Conservation (phyloP, 2,329 filamentous ascomycete species). For the Ophiostoma sp. region DNA sequence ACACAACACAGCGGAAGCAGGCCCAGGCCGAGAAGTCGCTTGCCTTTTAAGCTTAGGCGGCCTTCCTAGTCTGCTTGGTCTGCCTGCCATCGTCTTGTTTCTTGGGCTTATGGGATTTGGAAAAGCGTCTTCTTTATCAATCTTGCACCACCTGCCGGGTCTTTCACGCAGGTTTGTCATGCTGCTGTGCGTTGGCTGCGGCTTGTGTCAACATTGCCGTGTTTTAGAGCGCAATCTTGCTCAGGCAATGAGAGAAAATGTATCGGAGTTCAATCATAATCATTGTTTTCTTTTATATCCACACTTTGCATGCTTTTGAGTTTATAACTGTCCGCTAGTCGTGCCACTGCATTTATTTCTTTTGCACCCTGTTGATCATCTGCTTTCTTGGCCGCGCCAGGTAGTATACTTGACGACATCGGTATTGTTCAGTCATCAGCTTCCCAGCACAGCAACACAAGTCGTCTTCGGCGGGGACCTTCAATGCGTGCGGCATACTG, state of each 20-base stretch:
- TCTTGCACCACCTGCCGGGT: too few species aligned
- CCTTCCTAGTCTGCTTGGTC: neutral
- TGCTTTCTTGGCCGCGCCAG: too few species aligned
- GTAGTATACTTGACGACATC: too few species aligned
- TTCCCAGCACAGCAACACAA: too few species aligned
- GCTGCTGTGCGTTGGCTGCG: too few species aligned
- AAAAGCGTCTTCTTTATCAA: neutral
- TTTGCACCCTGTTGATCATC: too few species aligned
- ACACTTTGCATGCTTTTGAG: neutral
- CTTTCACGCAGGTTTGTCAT: too few species aligned
- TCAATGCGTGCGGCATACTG: neutral
- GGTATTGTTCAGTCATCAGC: too few species aligned
- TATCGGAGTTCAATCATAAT: neutral
- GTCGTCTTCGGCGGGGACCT: too few species aligned
- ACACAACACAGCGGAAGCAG: slow-evolving; percentile 15
- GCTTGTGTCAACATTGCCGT: neutral
- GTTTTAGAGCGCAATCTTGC: neutral
- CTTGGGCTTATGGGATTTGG: neutral
- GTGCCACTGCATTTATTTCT: too few species aligned
- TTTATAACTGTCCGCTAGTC: too few species aligned
- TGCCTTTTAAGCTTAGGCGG: slow-evolving; percentile 12
- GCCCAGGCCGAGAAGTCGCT: slow-evolving; percentile 17
- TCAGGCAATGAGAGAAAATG: neutral
- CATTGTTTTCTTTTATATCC: neutral
- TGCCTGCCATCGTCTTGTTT: neutral